A percentile compares a stretch with the other conserved stretches of the same genome.
Evolutionary conservation across 768 basidiomycete genomes (phyloP).

Genomic region (Grammothele lineata): DNA sequence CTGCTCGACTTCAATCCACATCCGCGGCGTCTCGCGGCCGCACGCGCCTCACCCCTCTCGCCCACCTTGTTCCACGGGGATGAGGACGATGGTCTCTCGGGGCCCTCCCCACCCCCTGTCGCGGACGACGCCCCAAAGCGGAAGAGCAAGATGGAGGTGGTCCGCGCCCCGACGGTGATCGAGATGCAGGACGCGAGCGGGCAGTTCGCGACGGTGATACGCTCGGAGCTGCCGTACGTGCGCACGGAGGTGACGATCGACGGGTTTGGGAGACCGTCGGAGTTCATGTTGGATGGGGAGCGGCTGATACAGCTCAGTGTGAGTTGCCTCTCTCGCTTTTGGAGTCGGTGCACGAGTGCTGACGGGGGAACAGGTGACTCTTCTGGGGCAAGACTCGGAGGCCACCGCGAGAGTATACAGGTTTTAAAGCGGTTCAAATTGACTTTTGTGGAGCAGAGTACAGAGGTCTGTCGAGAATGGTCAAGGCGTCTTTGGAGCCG

Average conservation of each 20-base stretch:
- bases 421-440: no score
- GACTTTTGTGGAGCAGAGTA: no score
- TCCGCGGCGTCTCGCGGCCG: no score
- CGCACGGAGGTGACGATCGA: conserved; percentile 20
- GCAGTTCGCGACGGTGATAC: conserved; percentile 5
- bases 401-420: no score
- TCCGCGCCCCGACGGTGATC: conserved; percentile 8
- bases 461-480: no score
- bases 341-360: not conserved
- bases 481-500: no score
- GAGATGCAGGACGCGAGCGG: not conserved
- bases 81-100: no score
- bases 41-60: no score
- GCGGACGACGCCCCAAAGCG: conserved; percentile 11
- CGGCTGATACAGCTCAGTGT: conserved; percentile 36
- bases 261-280: conserved; percentile 22
- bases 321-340: conserved; percentile 9
- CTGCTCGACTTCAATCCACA: no score
- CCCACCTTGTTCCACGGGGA: no score
- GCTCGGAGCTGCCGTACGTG: conserved; percentile 22
- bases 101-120: no score
- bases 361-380: not conserved
- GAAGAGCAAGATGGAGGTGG: conserved; percentile 1
- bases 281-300: conserved; percentile 41
- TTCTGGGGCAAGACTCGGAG: no score